Evolutionary conservation across 257 asterid species (phyloP), one percentile per base, ranked within the genome.

Genomic region (Nicotiana benthamiana): DNA sequence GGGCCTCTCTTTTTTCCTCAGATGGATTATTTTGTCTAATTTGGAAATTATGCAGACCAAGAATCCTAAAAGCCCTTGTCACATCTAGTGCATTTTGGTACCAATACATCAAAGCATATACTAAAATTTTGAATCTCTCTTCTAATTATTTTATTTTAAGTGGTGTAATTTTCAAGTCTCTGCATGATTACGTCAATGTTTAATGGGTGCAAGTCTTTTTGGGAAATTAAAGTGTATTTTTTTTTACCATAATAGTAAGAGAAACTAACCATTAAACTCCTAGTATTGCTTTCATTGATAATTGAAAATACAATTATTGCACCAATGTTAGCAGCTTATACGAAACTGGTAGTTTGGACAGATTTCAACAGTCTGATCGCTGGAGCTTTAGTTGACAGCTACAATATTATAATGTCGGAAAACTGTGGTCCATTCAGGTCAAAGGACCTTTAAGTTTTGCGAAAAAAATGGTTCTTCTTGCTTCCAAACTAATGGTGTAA

Each of bases 31-130:
- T 48, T 74, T 74, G 78, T 48, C 40, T 74, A 48, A 48, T 48
- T 74, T 74, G 40, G 61, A 74, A 74, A 74, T 36, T 59, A 72
- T 46, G 61, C 40, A 72, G 78, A 72, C 61, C 61, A 74, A 74
- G 78, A 74, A 74, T 74, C 78, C 16, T 28, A 24, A 72, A 72
- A 48, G 60, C 40, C 40, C 9, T 72, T 16, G 40, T 24, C 40
- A 72, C 43, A 48, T 15, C 43, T 48, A 15, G 6, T 24, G 43
- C 24, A 32, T 48, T 74, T 74, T 74, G 15, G 16, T 11, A 46
- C 32, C 4, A 15, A 22, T 17, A 13, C 9, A 22, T 60, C 30
- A 22, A 2, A 60, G 17, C 65, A 70, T 28, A 28, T 28, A 28
- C 0, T 6, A 34, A 34, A 34, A 1, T 34, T 36, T 36, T 1